Conservation (phyloP, 352 stramenopile genomes). For the Sclerospora graminicola region DNA sequence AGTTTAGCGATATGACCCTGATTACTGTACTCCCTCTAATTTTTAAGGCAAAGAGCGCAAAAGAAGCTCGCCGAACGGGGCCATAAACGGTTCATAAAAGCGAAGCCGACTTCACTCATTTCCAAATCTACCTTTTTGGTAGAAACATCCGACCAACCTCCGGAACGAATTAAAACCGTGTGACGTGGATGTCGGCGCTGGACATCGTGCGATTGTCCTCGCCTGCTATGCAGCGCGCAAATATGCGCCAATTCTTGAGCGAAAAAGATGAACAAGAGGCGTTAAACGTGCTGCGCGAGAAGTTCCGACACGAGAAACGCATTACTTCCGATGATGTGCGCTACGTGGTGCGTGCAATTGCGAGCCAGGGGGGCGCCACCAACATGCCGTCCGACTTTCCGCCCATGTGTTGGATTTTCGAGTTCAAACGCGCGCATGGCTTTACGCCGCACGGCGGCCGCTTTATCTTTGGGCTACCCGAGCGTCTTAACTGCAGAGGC, state of each 20-base stretch:
- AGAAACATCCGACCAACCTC: not conserved
- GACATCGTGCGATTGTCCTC: no score
- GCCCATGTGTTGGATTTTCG: constrained; percentile 30
- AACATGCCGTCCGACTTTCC: constrained; percentile 37
- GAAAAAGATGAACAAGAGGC: constrained; percentile 31
- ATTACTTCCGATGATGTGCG: constrained; percentile 52
- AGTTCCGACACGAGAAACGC: constrained; percentile 33
- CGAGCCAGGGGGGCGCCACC: constrained; percentile 21
- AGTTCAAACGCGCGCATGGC: constrained; percentile 35
- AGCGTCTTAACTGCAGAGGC: not conserved
- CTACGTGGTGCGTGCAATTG: constrained; percentile 41
- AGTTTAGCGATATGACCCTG: no score
- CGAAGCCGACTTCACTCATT: no score
- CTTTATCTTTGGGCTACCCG: constrained; percentile 6
- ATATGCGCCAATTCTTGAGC: constrained; percentile 16
- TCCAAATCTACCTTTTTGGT: no score
- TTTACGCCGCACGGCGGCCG: constrained; percentile 12
- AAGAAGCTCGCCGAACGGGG: not conserved
- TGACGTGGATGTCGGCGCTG: no score
- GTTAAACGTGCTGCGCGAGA: constrained; percentile 34
- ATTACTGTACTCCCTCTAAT: no score
- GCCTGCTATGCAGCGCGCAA: no score
- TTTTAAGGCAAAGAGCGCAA: not conserved
- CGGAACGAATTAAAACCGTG: not conserved
- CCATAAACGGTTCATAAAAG: no score